Evolutionary conservation across 768 basidiomycete genomes (phyloP), one percentile per base, ranked within the genome.

Genomic region (Calocybe cyanea): DNA sequence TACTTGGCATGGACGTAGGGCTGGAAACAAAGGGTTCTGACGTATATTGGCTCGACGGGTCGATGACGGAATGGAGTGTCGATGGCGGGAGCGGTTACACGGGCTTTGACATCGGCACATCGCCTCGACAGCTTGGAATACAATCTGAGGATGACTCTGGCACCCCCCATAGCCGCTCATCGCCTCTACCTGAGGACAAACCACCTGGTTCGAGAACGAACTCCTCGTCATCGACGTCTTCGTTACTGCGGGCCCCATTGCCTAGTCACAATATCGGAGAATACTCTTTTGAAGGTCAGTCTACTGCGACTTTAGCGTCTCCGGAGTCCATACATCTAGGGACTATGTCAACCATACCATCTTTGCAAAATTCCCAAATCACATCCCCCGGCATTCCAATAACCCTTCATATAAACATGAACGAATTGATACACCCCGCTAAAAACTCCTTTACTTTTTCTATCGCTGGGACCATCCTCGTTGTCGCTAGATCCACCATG

Each of bases 351-450:
- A 71, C 74, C 20, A 60, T 83, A 2, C 72, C 73, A 18, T 81
- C 81, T 31, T 58, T 77, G 13, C 69, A 69, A 4, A 51, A 51
- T 37, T 56, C 61, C 23, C 51, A 44, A 38, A 39, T 45, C 11
- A 62, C 60, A 23, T 70, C 77, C 9, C 87, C 87, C 1, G 74
- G 73, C 15, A 65, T 72, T 11, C 82, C 85, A 2, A 71, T 92
- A 36, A 87, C 85, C 0, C 63, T 90, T 7, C 87, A 89, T 58
- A 53, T 92, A 48, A 88, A 90, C 57, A 87, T 90, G 72, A 86
- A 87, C 53, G 85, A 90, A 33, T 68, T 90, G 6, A 69, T 80
- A 19, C 76, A 80, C 2, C 78, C 86, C 7, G 65, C 73, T 21
- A 85, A 81, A 63, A 82, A 80, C 48, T 54, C 68, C 13, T 83